Evolutionary conservation across 352 stramenopile genomes (phyloP).

Genomic region (Globisporangium abappressorium): DNA sequence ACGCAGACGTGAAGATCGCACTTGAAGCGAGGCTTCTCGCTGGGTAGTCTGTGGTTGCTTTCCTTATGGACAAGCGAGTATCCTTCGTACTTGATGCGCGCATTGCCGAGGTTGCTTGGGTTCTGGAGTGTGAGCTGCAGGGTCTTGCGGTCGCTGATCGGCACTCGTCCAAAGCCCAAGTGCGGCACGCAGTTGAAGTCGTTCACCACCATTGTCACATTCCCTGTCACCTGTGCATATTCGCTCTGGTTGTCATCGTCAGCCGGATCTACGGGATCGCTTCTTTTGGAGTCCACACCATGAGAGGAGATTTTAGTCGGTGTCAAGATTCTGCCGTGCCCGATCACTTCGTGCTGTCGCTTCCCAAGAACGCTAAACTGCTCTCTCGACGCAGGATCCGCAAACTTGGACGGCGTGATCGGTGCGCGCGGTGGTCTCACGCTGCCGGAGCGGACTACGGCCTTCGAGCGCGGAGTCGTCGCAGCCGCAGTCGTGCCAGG

Average conservation of each 20-base stretch:
- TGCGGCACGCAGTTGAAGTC: conserved; percentile 35
- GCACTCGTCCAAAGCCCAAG: conserved; percentile 54
- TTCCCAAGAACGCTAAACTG: conserved; percentile 22
- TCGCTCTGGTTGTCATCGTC: conserved; percentile 2
- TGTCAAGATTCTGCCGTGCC: neutral
- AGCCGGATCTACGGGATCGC: neutral
- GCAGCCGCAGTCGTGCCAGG: neutral
- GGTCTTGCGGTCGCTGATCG: conserved; percentile 42
- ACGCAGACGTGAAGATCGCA: conserved; percentile 74
- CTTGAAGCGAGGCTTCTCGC: conserved; percentile 46
- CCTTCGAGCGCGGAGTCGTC: conserved; percentile 2
- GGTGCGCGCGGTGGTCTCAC: conserved; percentile 16
- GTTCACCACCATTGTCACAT: conserved; percentile 42
- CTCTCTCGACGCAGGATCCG: neutral
- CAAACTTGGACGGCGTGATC: conserved; percentile 5
- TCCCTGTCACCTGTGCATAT: neutral
- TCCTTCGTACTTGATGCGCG: conserved; percentile 68
- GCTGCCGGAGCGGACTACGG: neutral
- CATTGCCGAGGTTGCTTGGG: conserved; percentile 50
- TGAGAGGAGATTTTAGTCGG: neutral
- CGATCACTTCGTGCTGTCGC: conserved; percentile 5
- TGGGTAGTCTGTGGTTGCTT: conserved; percentile 11
- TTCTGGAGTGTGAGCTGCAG: conserved; percentile 56
- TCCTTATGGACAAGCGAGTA: conserved; percentile 34
- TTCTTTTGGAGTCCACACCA: neutral